Conservation (phyloP, 192 early-diverging fungal species). For the Anaeromyces robustus region DNA sequence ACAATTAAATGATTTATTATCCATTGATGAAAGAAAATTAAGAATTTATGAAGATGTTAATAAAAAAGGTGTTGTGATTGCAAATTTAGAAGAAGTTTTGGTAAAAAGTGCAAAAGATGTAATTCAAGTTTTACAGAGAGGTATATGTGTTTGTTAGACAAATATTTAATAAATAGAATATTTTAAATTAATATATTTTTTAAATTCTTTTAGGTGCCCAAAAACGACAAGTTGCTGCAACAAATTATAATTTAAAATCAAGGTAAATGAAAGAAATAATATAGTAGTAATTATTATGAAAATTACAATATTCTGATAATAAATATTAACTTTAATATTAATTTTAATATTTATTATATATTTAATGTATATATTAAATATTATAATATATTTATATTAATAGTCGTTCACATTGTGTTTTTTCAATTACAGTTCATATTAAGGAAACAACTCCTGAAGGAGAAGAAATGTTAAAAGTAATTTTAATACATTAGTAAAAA, state of each 20-base stretch:
- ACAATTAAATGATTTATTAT: constrained; percentile 79
- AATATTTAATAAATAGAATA: too few relatives aligned
- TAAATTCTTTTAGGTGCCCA: constrained; percentile 24
- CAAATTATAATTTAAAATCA: constrained; percentile 78
- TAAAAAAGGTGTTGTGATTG: constrained; percentile 56
- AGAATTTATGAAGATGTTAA: constrained; percentile 56
- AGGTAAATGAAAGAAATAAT: constrained; percentile 23
- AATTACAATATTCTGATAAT: too few relatives aligned
- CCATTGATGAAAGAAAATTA: constrained; percentile 32
- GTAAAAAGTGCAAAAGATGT: constrained; percentile 61
- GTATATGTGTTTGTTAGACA: too few relatives aligned
- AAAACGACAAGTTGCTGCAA: constrained; percentile 65
- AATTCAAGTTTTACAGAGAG: constrained; percentile 44
- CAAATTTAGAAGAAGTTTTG: constrained; percentile 64
- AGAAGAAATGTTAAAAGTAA: constrained; percentile 64
- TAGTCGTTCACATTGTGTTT: constrained; percentile 87
- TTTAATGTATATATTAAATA: too few relatives aligned
- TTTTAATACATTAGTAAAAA: background rate
- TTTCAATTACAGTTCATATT: constrained; percentile 76
- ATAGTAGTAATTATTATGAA: too few relatives aligned
- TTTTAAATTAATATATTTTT: too few relatives aligned
- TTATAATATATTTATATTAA: too few relatives aligned
- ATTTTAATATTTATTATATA: too few relatives aligned
- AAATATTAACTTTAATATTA: too few relatives aligned
- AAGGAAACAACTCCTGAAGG: constrained; percentile 66